Evolutionary conservation across 2,329 filamentous ascomycete genomes (phyloP), one percentile per base, ranked within the genome.

Genomic region (Aspergillus amoenus): DNA sequence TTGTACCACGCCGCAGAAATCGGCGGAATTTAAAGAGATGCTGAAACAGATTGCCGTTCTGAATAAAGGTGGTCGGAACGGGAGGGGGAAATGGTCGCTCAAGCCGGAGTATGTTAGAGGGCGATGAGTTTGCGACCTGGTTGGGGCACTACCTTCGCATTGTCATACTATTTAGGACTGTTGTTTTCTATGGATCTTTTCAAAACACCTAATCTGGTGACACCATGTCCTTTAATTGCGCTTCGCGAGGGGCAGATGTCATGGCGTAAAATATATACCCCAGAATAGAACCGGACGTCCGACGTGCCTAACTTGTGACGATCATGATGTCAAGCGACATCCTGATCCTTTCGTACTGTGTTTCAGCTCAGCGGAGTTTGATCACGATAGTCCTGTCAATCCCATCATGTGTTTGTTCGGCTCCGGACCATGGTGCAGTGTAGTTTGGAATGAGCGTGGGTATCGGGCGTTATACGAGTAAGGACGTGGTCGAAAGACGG

Each of bases 21-120:
- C 87, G 51, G 84, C 85, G 17, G 88, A 92, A 71, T 97, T 97
- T 71, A 93, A 92, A 75, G 81, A 84, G 66, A 91, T 91, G 65
- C 76, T 97, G 54, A 87, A 89, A 65, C 81, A 81, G 60, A 88
- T 96, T 66, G 93, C 93, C 1, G 83, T 79, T 53, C 74, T 96
- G 70, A 84, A 91, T 68, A 81, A 77, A 64, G 80, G 79, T 5
- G 73, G 73, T 11, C 68, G 75, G 32, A 73, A 78, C 51, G 70
- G 79, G 50, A 73, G 81, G 60, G 83, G 81, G 0, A 78, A 77
- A 60, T 88, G 85, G 85, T 78, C 80, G 46, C 65, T 88, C 64
- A 87, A 81, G 73, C 80, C 84, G 37, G 83, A 87, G 66, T 85
- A 79, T 67, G 65, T 67, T 3, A 65, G 60, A 49, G 54, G 49